These are phyloP conservation scores for Fusarium haematococcum DNA, from an alignment of 2,329 filamentous ascomycete genomes.

Conservation along the genomic window DNA sequence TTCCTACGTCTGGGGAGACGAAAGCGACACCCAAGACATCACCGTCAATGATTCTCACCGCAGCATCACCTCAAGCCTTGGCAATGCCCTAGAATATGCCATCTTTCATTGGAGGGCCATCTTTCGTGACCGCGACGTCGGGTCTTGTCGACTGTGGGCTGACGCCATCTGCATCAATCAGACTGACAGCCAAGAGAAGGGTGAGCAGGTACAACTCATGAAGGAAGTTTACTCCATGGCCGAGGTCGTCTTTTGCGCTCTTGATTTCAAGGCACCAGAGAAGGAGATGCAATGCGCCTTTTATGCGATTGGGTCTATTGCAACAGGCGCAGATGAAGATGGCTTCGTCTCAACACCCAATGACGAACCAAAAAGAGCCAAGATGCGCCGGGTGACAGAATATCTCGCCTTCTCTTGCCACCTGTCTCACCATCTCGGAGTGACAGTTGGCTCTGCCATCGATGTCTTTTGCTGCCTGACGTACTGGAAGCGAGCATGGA, in stretches of 20 bases:
- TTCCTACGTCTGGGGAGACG: conserved; percentile 11
- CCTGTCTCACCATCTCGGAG: not conserved
- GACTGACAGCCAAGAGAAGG: not conserved
- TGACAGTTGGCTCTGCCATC: not conserved
- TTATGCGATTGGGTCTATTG: not conserved
- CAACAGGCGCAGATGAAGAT: not conserved
- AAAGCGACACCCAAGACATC: not conserved
- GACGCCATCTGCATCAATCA: conserved; percentile 18
- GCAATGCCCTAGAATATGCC: not conserved
- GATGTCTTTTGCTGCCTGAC: not conserved
- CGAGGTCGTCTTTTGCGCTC: not conserved
- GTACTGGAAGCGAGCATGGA: conserved; percentile 12
- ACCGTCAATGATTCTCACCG: not conserved
- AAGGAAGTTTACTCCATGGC: not conserved
- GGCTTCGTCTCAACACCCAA: not conserved
- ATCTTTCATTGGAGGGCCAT: not conserved
- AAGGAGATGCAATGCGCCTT: not conserved
- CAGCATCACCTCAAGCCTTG: not conserved
- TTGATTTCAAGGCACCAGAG: not conserved
- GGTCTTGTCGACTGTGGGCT: not conserved
- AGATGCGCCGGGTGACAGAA: not conserved
- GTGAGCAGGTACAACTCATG: conserved; percentile 4
- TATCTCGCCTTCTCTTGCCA: not conserved
- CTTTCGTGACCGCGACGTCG: not conserved
- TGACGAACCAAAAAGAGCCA: not conserved